Evolutionary conservation across 1,284 basidiomycete genomes (phyloP).

Genomic region (Stygiomarasmius scandens): DNA sequence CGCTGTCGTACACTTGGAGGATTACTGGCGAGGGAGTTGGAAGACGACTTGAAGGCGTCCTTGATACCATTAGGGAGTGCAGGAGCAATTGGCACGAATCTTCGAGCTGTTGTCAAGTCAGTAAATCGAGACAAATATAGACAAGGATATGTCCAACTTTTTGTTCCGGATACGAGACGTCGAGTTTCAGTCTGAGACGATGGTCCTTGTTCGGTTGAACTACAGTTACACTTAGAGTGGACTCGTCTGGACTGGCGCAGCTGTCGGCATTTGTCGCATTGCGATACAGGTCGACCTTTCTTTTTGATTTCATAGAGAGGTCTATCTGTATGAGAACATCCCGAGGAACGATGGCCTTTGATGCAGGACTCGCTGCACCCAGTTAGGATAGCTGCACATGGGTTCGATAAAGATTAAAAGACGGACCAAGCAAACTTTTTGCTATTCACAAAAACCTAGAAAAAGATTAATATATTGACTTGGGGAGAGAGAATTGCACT

Average conservation of each 20-base stretch:
- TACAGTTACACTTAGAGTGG: conserved; percentile 76
- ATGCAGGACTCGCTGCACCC: conserved; percentile 78
- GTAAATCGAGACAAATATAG: not conserved
- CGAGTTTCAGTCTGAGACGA: not conserved
- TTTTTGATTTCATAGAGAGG: conserved; percentile 87
- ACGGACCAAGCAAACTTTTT: conserved; percentile 81
- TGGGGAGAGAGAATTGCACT: not conserved
- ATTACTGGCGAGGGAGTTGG: conserved; percentile 19
- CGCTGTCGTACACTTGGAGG: conserved; percentile 52
- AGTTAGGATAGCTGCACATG: not conserved
- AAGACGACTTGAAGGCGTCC: conserved; percentile 42
- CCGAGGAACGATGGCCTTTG: conserved; percentile 85
- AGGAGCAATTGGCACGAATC: conserved; percentile 63
- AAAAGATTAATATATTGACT: conserved; percentile 1
- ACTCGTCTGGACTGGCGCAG: conserved; percentile 72
- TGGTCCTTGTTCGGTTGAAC: conserved; percentile 29
- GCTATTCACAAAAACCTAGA: conserved; percentile 74
- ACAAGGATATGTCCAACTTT: conserved; percentile 46
- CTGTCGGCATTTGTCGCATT: conserved; percentile 79
- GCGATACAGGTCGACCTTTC: conserved; percentile 83
- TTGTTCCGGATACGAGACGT: conserved; percentile 43
- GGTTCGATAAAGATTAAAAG: not conserved
- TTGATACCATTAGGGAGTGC: conserved; percentile 65
- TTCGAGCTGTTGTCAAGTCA: conserved; percentile 41
- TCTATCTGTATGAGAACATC: conserved; percentile 78